Base-by-base conservation (phyloP, 148 eudicot species). In the Cornus kousa region DNA sequence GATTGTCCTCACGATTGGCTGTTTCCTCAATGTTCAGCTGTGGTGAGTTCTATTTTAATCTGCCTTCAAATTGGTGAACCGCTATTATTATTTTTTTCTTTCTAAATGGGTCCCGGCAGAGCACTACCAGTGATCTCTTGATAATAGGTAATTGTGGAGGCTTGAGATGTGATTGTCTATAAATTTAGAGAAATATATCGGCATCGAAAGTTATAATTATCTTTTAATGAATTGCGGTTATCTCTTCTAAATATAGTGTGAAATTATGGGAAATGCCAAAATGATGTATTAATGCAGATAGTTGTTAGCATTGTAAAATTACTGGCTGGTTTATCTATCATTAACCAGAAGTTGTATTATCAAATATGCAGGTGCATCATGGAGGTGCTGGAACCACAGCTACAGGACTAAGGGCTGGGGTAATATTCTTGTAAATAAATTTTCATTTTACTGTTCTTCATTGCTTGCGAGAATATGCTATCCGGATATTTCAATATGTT, bases 301-400 rank as follows among this genome's bases (percentile, higher is more conserved):
- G 67, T 24, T 24, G 0, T 66, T 33, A 28, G 35, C 60, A 60
- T 43, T 28, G 31, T 37, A 7, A 24, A 37, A 14, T 73, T 33
- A 50, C 59, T 31, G 53, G 48, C 19, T 72, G 46, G 65, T 32
- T 73, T 14, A 14, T 33, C 14, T n/a, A 46, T 60, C 5, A 48
- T 39, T 74, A 67, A 62, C 62, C 22, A 43, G 55, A 67, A 65
- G 67, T 2, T 6, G 22, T 67, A 48, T 48, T 74, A 14, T 57
- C 72, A 37, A 76, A 67, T 74, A 37, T 74, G 67, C 55, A 80
- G 82, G 82, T 80, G 76, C 99, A 96, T 78, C 99, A 96, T 83
- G 99, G 99, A 50, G 99, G 99, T 67, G 99, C 95, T 57, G 99
- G 98, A 81, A 96, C 99, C 62, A 96, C 97, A 64, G 99, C 99